Percentiles rank a stretch among this genome's conserved stretches.
phyloP scores from a whole-genome alignment of 2,329 filamentous ascomycete species.

The Penicillium sp. region DNA sequence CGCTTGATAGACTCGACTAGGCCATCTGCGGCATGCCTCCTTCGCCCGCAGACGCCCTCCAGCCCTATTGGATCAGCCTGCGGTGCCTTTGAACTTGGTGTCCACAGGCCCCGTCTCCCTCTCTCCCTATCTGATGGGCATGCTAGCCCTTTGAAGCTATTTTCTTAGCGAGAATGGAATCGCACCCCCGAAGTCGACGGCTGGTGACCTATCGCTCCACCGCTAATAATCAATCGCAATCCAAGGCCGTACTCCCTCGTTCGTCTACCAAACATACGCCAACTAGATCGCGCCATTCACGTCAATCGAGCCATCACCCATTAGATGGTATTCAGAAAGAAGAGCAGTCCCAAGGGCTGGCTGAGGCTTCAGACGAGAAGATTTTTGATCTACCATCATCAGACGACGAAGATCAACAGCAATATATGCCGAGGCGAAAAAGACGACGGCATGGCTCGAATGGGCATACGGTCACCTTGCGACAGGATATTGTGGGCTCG shows the following conservation, averaged over 20 bases:
- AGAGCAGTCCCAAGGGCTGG: neutral
- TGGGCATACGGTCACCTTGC: neutral
- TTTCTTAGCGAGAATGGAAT: conserved; percentile 17
- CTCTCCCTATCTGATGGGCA: neutral
- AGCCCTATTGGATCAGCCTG: neutral
- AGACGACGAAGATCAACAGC: conserved; percentile 22
- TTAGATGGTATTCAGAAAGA: neutral
- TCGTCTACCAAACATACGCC: neutral
- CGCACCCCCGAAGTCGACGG: conserved; percentile 28
- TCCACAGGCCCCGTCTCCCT: neutral
- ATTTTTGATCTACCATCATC: conserved; percentile 31
- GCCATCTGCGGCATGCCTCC: neutral
- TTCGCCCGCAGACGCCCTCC: neutral
- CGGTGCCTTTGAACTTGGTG: neutral
- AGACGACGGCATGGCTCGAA: conserved; percentile 16
- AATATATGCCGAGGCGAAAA: conserved; percentile 17
- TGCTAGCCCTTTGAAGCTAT: neutral
- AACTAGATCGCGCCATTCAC: neutral
- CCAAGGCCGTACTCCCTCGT: neutral
- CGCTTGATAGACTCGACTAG: neutral
- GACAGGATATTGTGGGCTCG: neutral
- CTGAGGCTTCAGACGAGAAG: conserved; percentile 3
- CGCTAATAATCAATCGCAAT: conserved; percentile 10
- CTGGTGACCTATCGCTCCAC: conserved; percentile 42
- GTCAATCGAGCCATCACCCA: neutral